Conservation (phyloP, 371 early-diverging fungal species). For the Sporodiniella umbellata region DNA sequence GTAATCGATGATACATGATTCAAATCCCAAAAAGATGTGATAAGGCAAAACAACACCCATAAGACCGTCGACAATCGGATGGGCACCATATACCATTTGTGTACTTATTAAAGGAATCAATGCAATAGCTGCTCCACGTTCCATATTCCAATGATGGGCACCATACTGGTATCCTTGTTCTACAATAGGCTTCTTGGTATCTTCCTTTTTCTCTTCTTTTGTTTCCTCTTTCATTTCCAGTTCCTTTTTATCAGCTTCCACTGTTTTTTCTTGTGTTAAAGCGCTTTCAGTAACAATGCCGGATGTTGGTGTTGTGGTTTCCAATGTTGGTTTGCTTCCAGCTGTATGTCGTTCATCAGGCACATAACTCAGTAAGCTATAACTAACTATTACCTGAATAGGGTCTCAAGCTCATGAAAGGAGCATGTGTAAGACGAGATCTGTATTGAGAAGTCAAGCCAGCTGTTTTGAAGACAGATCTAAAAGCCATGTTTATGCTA, state of each 20-base stretch:
- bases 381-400: slow-evolving; percentile 13
- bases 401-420: slow-evolving; percentile 1
- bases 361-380: neutral
- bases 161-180: slow-evolving; percentile 25
- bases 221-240: slow-evolving; percentile 1
- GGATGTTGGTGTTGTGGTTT: neutral
- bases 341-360: neutral
- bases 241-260: neutral
- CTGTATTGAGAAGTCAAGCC: slow-evolving; percentile 1
- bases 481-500: slow-evolving; percentile 12
- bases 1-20: slow-evolving; percentile 78
- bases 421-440: slow-evolving; percentile 1
- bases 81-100: slow-evolving; percentile 74
- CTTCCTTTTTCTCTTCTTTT: slow-evolving; percentile 2
- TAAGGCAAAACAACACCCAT: slow-evolving; percentile 87
- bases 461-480: slow-evolving; percentile 9
- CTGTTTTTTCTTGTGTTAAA: neutral
- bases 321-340: neutral
- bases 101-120: slow-evolving; percentile 76
- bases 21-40: slow-evolving; percentile 82
- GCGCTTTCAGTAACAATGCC: neutral
- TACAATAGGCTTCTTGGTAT: neutral
- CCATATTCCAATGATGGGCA: slow-evolving; percentile 51
- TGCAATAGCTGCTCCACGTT: slow-evolving; percentile 76
- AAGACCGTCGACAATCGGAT: slow-evolving; percentile 81